Conservation (phyloP, 805 yeast genomes). For the Yarrowia sp. region DNA sequence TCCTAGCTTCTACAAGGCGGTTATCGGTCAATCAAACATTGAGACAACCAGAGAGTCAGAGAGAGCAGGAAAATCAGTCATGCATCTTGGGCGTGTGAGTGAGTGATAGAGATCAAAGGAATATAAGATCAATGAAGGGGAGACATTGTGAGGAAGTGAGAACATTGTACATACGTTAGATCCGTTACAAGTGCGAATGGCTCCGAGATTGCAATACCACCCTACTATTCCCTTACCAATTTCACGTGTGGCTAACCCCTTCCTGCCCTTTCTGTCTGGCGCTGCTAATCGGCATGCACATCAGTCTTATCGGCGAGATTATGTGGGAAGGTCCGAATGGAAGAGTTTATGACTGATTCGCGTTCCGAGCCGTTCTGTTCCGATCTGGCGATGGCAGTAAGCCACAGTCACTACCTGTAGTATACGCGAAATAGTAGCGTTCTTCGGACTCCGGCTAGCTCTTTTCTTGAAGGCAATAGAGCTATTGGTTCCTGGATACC, state of each 20-base stretch:
- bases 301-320: conserved; percentile 20
- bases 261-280: too few species aligned
- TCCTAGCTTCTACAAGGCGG: background rate
- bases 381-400: background rate
- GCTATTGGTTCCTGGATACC: too few species aligned
- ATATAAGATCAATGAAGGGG: too few species aligned
- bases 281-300: conserved; percentile 17
- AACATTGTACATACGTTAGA: too few species aligned
- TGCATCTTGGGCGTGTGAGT: too few species aligned
- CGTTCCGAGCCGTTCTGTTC: background rate
- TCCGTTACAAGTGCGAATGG: too few species aligned
- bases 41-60: too few species aligned
- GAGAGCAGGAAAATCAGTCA: too few species aligned
- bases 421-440: background rate
- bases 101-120: too few species aligned
- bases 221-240: background rate
- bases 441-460: too few species aligned
- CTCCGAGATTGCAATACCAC: background rate
- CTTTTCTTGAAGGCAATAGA: too few species aligned
- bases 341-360: conserved; percentile 3
- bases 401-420: background rate
- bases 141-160: too few species aligned
- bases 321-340: background rate
- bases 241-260: conserved; percentile 31
- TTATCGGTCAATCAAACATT: background rate